phyloP scores from a whole-genome alignment of 2,329 filamentous ascomycete genomes.

The Botryotinia calthae region DNA sequence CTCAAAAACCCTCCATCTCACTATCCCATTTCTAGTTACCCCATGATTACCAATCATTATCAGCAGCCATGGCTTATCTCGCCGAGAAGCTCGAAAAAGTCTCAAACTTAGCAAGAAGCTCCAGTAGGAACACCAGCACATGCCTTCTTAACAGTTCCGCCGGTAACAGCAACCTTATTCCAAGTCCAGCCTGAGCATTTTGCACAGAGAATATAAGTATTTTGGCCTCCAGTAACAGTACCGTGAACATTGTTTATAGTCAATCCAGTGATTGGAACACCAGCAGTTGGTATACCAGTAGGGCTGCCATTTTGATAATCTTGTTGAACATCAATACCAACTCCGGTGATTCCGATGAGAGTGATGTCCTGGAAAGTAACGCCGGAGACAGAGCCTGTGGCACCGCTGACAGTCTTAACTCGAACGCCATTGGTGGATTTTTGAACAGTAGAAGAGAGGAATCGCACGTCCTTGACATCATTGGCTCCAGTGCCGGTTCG shows the following conservation, averaged over 20 bases:
- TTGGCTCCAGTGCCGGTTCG: constrained; percentile 52
- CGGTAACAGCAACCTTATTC: constrained; percentile 50
- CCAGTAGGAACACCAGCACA: constrained; percentile 42
- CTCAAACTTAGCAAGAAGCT: constrained; percentile 27
- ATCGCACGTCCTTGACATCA: constrained; percentile 50
- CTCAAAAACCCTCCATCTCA: background rate
- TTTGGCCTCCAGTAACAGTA: constrained; percentile 40
- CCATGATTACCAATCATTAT: background rate
- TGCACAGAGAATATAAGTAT: constrained; percentile 55
- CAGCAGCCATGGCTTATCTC: background rate
- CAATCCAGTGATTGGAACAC: constrained; percentile 52
- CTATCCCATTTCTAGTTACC: background rate
- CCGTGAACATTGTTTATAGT: constrained; percentile 47
- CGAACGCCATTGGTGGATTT: constrained; percentile 52
- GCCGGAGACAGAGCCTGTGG: constrained; percentile 43
- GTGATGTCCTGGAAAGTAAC: constrained; percentile 54
- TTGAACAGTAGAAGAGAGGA: constrained; percentile 47
- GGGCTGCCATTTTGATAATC: constrained; percentile 44
- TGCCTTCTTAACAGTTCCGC: constrained; percentile 46
- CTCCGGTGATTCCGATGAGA: constrained; percentile 46
- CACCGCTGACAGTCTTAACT: constrained; percentile 40
- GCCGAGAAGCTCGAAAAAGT: accelerated
- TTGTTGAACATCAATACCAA: constrained; percentile 54
- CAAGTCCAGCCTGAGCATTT: constrained; percentile 54
- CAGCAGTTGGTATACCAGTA: constrained; percentile 28